These are phyloP conservation scores for Cerrena zonata DNA, from an alignment of 1,284 basidiomycete genomes.

Conservation along the genomic window DNA sequence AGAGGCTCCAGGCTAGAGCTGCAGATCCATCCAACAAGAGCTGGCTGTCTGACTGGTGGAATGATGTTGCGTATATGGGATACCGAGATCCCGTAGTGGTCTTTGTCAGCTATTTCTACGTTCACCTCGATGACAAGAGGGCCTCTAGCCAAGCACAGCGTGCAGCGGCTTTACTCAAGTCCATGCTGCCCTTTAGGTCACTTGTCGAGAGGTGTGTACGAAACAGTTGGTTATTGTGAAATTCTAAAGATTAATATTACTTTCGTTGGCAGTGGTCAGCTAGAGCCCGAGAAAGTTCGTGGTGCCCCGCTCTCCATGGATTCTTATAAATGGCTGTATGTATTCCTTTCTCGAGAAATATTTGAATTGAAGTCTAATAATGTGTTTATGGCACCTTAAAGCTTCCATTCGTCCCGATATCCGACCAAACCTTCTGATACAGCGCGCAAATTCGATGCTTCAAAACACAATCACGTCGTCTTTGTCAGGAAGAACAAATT, in stretches of 20 bases:
- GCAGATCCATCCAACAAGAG: conserved; percentile 54
- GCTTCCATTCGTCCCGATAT: conserved; percentile 87
- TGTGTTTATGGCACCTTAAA: conserved; percentile 21
- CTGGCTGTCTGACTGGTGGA: conserved; percentile 99
- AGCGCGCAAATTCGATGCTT: conserved; percentile 76
- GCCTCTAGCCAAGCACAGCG: conserved; percentile 56
- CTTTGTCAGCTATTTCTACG: conserved; percentile 92
- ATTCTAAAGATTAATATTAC: too few relatives aligned
- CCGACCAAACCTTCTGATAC: conserved; percentile 82
- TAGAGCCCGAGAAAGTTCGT: conserved; percentile 88
- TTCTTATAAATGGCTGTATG: conserved; percentile 88
- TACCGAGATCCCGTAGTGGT: conserved; percentile 89
- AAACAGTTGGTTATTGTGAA: background rate
- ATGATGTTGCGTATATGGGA: conserved; percentile 83
- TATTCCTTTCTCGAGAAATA: background rate
- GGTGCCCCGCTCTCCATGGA: conserved; percentile 84
- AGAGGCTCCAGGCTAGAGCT: conserved; percentile 72
- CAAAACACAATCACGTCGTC: conserved; percentile 80
- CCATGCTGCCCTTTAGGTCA: conserved; percentile 76
- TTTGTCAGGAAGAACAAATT: conserved; percentile 91
- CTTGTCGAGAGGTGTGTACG: conserved; percentile 74
- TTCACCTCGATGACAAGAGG: conserved; percentile 70
- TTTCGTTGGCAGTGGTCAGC: conserved; percentile 54
- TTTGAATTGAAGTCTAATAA: background rate
- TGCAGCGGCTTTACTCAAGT: conserved; percentile 79